These are phyloP conservation scores for Debaryomyces sp. DNA, from an alignment of 1,139 yeast species.

Conservation along the genomic window DNA sequence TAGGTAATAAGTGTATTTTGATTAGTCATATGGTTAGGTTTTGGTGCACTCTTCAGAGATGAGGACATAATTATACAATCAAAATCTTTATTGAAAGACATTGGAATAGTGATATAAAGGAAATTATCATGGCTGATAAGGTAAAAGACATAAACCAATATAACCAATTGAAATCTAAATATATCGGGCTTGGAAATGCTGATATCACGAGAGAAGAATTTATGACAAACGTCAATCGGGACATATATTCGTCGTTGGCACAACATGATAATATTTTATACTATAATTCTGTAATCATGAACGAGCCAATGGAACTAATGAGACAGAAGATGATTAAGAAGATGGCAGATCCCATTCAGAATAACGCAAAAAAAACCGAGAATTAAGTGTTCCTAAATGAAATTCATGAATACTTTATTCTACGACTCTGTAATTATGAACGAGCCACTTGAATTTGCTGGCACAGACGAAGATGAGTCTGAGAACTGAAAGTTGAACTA, in stretches of 20 bases:
- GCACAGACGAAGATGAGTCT: conserved; percentile 40
- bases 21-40: background rate
- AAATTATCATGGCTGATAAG: conserved; percentile 59
- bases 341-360: conserved; percentile 50
- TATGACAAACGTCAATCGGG: conserved; percentile 62
- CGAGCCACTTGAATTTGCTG: conserved; percentile 51
- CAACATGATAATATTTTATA: conserved; percentile 70
- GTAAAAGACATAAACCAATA: conserved; percentile 65
- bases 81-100: too few relatives aligned
- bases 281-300: conserved; percentile 66
- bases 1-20: background rate
- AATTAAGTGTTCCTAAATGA: too few relatives aligned
- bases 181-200: conserved; percentile 72
- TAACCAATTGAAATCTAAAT: conserved; percentile 61
- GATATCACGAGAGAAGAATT: conserved; percentile 58
- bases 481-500: background rate
- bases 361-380: background rate
- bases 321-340: conserved; percentile 59
- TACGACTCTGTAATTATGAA: conserved; percentile 68
- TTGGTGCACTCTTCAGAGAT: background rate
- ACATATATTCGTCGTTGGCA: conserved; percentile 69
- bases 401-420: conserved; percentile 61
- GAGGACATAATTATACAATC: background rate
- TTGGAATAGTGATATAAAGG: background rate
- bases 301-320: conserved; percentile 52